Evolutionary conservation across 2,329 filamentous ascomycete species (phyloP), one percentile per base, ranked within the genome.

Genomic region (Xylogone sp.): DNA sequence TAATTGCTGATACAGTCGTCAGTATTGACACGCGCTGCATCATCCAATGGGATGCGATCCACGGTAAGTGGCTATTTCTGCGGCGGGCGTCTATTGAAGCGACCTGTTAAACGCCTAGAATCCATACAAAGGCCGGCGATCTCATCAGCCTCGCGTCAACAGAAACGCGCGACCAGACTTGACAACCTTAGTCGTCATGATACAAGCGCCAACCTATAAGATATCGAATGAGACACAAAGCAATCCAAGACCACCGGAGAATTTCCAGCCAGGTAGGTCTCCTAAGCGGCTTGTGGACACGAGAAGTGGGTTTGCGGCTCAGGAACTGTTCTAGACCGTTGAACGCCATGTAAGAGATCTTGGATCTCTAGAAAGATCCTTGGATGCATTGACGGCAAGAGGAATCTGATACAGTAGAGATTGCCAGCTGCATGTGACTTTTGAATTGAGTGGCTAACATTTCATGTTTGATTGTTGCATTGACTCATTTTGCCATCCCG

Each of bases 1-100:
- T 59, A 61, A 60, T 63, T 60, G 51, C 58, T 64, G 64, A 65
- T 60, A 65, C 64, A 61, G 46, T 46, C 45, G 53, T 49, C 39
- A 56, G 63, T 65, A 21, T 53, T 62, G 56, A 54, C 57, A 62
- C 49, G 47, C 64, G 64, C 64, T 65, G 60, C 43, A 46, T 27
- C 56, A 57, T 52, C 64, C 63, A 65, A 66, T 66, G 22, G 52
- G 58, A 60, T 34, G 29, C 13, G 39, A 48, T 24, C 53, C 54
- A 45, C 45, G 20, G 20, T 46, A 44, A n/a, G 43, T 48, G 54
- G 54, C 44, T 53, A 43, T 42, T 53, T 46, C 43, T 45, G 45
- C 49, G 56, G 42, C 55, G 52, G 59, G 59, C 59, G 21, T 45
- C 21, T 45, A 22, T 24, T 16, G 34, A 39, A 39, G 34, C 34